These are phyloP conservation scores for Solanum piurae DNA, from an alignment of 257 asterid species.

Conservation along the genomic window DNA sequence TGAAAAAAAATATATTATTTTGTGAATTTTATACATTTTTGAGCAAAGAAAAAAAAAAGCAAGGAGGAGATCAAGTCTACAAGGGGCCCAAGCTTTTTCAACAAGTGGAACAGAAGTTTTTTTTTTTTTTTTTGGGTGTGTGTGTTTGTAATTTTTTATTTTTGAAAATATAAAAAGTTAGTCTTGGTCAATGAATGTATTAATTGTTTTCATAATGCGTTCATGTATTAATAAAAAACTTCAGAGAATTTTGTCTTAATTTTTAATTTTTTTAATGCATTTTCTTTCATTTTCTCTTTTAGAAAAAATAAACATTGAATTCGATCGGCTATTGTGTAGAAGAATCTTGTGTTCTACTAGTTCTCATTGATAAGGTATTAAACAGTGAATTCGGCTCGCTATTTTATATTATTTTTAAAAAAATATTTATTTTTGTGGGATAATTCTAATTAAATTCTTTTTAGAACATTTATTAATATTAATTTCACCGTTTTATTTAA, in stretches of 20 bases:
- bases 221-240: neutral
- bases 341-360: neutral
- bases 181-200: neutral
- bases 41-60: neutral
- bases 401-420: too few relatives aligned
- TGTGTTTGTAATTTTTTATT: neutral
- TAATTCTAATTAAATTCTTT: too few relatives aligned
- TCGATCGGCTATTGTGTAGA: neutral
- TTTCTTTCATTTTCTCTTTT: neutral
- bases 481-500: neutral
- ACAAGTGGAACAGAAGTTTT: neutral
- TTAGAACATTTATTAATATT: too few relatives aligned
- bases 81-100: neutral
- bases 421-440: too few relatives aligned
- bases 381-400: accelerated
- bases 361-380: neutral
- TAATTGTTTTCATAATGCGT: neutral
- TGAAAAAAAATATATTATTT: neutral
- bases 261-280: neutral
- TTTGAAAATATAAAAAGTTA: neutral
- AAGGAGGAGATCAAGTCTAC: neutral
- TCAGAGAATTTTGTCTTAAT: neutral
- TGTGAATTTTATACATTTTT: neutral
- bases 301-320: neutral
- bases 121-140: neutral